These are phyloP conservation scores for Dillenia suffruticosa DNA, from an alignment of 164 flowering plant species.

Conservation along the genomic window DNA sequence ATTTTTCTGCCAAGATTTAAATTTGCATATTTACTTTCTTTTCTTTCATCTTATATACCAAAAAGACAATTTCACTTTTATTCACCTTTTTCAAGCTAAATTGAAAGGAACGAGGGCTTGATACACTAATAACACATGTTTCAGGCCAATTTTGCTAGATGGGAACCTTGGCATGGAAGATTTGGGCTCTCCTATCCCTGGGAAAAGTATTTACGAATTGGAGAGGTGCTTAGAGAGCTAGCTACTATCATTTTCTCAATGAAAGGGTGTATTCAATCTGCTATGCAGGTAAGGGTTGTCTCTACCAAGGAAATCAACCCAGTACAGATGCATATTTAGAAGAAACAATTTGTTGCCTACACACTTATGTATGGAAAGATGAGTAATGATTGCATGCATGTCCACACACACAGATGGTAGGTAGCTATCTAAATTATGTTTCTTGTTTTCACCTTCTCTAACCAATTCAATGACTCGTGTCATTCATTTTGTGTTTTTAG, in stretches of 20 bases:
- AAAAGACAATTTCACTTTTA: background rate
- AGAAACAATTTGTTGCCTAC: too few species aligned
- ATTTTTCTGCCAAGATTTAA: too few species aligned
- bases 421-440: background rate
- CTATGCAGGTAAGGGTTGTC: conserved; percentile 39
- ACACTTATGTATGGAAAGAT: too few species aligned
- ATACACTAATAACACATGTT: background rate
- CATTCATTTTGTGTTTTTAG: conserved; percentile 9
- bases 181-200: conserved; percentile 68
- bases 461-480: background rate
- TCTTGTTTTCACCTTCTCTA: too few species aligned
- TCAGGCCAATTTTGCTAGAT: conserved; percentile 79
- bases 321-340: too few species aligned
- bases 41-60: too few species aligned
- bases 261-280: conserved; percentile 40
- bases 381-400: too few species aligned
- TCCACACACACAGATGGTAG: too few species aligned
- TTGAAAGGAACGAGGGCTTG: background rate
- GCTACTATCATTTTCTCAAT: conserved; percentile 44
- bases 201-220: conserved; percentile 55
- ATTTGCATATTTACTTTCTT: too few species aligned
- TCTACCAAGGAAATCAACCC: background rate
- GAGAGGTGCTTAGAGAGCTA: conserved; percentile 58
- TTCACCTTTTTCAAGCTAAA: background rate
- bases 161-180: conserved; percentile 96